These are phyloP conservation scores for Erythrobasidium yunnanense DNA, from an alignment of 768 basidiomycete genomes.

Conservation along the genomic window DNA sequence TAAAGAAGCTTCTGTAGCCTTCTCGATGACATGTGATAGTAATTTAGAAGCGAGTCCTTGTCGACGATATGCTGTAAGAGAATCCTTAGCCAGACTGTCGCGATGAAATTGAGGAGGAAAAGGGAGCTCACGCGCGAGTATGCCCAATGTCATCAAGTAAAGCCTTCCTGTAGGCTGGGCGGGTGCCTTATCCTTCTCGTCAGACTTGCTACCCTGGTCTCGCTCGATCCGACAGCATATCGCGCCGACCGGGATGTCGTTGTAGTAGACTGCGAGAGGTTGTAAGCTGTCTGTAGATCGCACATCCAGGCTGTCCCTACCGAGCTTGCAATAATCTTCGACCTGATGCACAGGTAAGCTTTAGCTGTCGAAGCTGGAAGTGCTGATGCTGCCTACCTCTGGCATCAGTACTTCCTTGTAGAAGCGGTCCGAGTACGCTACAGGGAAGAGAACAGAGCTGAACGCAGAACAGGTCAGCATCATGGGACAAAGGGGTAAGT, in stretches of 20 bases:
- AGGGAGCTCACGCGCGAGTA: conserved; percentile 53
- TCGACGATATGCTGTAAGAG: conserved; percentile 60
- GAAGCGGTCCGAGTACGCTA: conserved; percentile 79
- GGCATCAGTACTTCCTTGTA: conserved; percentile 61
- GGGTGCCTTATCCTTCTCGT: conserved; percentile 38
- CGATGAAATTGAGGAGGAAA: neutral
- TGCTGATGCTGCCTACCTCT: neutral
- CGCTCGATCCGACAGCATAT: conserved; percentile 74
- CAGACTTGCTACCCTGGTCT: neutral
- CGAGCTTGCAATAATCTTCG: conserved; percentile 77
- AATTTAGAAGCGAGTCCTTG: conserved; percentile 62
- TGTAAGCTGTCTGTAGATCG: too few relatives aligned
- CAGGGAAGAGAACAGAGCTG: conserved; percentile 58
- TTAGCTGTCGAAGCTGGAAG: conserved; percentile 38
- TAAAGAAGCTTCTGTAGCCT: conserved; percentile 28
- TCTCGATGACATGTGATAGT: conserved; percentile 55
- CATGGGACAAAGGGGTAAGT: too few relatives aligned
- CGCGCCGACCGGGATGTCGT: conserved; percentile 81
- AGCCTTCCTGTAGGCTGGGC: conserved; percentile 39
- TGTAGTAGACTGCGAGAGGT: conserved; percentile 76
- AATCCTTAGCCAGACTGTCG: neutral
- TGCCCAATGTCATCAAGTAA: conserved; percentile 86
- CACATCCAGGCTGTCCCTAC: conserved; percentile 46
- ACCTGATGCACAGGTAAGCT: conserved; percentile 45
- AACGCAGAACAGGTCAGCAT: too few relatives aligned